Evolutionary conservation across 306 rosid species (phyloP), one percentile per base, ranked within the genome.

Genomic region (Lagenaria siceraria): DNA sequence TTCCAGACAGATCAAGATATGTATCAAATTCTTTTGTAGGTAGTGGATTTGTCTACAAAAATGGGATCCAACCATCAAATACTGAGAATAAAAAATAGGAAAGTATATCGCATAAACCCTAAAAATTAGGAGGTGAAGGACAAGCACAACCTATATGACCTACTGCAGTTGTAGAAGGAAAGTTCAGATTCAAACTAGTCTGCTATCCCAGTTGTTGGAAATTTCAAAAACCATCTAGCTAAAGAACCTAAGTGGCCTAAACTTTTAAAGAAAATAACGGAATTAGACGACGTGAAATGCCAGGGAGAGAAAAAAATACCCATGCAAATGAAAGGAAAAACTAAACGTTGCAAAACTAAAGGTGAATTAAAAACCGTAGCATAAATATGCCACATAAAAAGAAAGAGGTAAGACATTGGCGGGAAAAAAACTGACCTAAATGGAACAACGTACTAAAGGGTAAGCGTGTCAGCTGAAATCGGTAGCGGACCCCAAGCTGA

Each of bases 401-500:
- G 38, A 84, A 89, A 88, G 29, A 87, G 90, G 90, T 91, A 85
- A 84, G 84, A 80, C 93, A 79, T 90, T 79, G 85, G 88, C 87
- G 85, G 66, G 38, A 48, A 80, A 88, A 93, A 72, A 73, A 73
- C 98, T 93, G 98, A 93, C 98, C 98, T 93, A 93, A 83, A 84
- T 76, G 85, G 83, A 88, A 90, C 88, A 93, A 89, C 86, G 84
- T 90, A 87, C 96, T 91, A 89, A 85, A 91, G 90, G 87, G 97
- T 86, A 85, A 87, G 90, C 97, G 85, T 93, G 87, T 91, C 98
- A 85, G 92, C 98, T 85, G 98, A 89, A 91, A 88, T 93, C 97
- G 84, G 90, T 88, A 79, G 93, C 97, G 83, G 90, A 91, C 96
- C 91, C 92, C 88, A 86, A 82, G 92, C 90, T 84, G 92, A 88